phyloP scores from a whole-genome alignment of 169 alveolate species.

The Cardiosporidium cionae region DNA sequence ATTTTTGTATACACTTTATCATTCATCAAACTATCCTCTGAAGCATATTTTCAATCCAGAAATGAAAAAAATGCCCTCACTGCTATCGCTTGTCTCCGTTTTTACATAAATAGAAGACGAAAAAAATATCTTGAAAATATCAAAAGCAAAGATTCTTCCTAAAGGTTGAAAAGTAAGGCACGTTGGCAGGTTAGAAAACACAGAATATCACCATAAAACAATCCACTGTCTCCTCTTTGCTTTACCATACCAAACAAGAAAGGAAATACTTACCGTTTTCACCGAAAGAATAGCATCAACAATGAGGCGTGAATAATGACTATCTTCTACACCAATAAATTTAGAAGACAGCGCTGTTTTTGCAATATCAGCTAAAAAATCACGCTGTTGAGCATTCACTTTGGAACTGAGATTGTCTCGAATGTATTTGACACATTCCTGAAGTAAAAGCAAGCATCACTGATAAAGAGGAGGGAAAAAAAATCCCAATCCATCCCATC shows the following conservation, averaged over 20 bases:
- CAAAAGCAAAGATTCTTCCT: no score
- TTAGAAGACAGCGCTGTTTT: constrained; percentile 90
- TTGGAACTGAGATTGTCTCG: constrained; percentile 76
- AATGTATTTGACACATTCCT: constrained; percentile 86
- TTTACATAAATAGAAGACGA: no score
- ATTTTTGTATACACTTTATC: no score
- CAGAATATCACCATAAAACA: no score
- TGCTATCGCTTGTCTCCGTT: no score
- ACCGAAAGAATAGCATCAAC: constrained; percentile 88
- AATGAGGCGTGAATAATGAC: constrained; percentile 82
- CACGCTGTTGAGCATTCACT: constrained; percentile 70
- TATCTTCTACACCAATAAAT: constrained; percentile 72
- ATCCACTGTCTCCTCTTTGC: no score
- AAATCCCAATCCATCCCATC: neutral
- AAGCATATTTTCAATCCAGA: no score
- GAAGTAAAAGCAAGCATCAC: neutral
- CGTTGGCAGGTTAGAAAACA: no score
- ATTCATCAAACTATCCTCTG: no score
- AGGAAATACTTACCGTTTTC: constrained; percentile 45
- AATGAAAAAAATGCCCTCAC: no score
- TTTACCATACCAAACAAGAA: neutral
- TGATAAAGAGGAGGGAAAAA: neutral
- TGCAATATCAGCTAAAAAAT: constrained; percentile 80
- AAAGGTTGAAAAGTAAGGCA: no score
- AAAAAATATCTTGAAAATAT: no score